Base-by-base conservation (phyloP, 768 basidiomycete species). In the Leccinum incarnatum region DNA sequence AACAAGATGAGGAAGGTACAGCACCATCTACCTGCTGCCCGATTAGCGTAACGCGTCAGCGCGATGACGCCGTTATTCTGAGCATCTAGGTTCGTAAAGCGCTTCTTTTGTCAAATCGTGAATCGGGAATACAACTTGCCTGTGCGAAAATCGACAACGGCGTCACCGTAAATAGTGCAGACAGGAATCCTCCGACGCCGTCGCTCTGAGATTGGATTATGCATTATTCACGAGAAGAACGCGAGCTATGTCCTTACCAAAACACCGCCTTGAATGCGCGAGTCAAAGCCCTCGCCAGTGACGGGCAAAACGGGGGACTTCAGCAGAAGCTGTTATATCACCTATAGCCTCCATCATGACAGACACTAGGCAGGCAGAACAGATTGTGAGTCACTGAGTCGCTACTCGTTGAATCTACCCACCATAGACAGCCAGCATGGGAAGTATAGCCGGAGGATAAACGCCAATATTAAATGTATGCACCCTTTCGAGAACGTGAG, bases 331-430 rank as follows among this genome's bases (percentile, higher is more conserved):
- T 1, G 91, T 89, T 63, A 90, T 84, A 65, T 94, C 92, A 4
- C 91, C 91, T 53, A 91, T 93, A 7, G 89, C 87, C 72, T 93
- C 92, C 86, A 93, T 89, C 0, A 86, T 83, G 0, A 85, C 69
- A 0, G 89, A 89, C 6, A 91, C 84, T 88, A 52, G 11, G 17
- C 7, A 47, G 52, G 12, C 5, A 21, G 25, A 37, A 17, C 6
- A 15, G 36, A 17, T 37, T 12, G 15, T 37, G 36, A 37, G 15
- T 12, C 32, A 1, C 11, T 54, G 14, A 46, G 25, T 55, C 12
- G 7, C 21, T 58, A n/a, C 21, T 10, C 19, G 11, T 32, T 45
- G 0, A n/a, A 21, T 6, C 5, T 7, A 83, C 81, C 70, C 6
- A 83, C 82, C 70, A 55, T 87, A 86, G 4, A 87, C 85, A 0